Base-by-base conservation (phyloP, 768 basidiomycete species). In the Phylloporus scabripes region DNA sequence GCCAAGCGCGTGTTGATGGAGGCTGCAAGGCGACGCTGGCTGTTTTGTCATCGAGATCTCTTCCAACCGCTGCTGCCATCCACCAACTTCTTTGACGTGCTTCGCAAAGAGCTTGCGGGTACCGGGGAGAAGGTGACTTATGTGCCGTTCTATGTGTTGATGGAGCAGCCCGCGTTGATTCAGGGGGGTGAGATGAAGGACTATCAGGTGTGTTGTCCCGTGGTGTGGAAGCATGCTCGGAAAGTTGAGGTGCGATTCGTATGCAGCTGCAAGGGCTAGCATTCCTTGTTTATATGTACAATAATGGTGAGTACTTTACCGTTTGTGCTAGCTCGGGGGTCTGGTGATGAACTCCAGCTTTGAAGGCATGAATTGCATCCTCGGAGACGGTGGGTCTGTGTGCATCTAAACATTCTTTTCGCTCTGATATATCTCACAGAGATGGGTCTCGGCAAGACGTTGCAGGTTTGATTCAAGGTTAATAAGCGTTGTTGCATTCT, bases 361-460 rank as follows among this genome's bases (percentile, higher is more conserved):
- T 17, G 17, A 52, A 80, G 79, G 80, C 14, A 77, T 85, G 74
- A 85, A 81, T 53, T 80, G 81, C 60, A 82, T 88, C 49, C 71
- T 88, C 1, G 86, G 83, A 24, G 86, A 88, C 54, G 82, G 79
- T 80, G 58, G 53, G 74, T 69, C 21, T 17, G 24, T 23, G 10
- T 24, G 6, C 21, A 20, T 17, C 36, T 18, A 18, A 20, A 10
- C 17, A 11, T 11, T 37, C 17, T 8, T 20, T 2, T 20, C 7
- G 1, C 36, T 48, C 50, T 48, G 12, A 53, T 4, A 42, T 38
- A 32, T 4, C 38, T n/a, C 12, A 17, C 48, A 79, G 78, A 66
- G 46, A 82, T 81, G 79, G 80, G 80, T 54, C 73, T 83, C 5
- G 82, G 82, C 6, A 83, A 83, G 60, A 83, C 82, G 0, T 64